Evolutionary conservation across 352 stramenopile species (phyloP).

Genomic region (Phytophthora megakarya): DNA sequence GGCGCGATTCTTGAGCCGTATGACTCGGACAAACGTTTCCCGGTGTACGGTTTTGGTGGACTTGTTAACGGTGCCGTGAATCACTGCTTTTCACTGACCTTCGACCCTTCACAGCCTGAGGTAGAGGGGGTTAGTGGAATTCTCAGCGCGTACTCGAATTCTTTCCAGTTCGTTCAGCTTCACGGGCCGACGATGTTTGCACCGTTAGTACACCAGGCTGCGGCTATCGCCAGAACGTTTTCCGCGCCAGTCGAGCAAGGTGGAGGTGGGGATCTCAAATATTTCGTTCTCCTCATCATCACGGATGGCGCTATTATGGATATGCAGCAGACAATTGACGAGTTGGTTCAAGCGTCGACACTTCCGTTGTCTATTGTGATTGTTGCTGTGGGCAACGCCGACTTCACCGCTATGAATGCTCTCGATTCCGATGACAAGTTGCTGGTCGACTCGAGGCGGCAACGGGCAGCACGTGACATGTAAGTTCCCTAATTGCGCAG

Average conservation of each 20-base stretch:
- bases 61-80: slow-evolving; percentile 62
- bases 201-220: slow-evolving; percentile 70
- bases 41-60: slow-evolving; percentile 83
- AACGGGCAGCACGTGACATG: slow-evolving; percentile 60
- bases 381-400: slow-evolving; percentile 77
- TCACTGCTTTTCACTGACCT: slow-evolving; percentile 78
- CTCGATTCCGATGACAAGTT: slow-evolving; percentile 66
- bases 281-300: slow-evolving; percentile 77
- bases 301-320: slow-evolving; percentile 82
- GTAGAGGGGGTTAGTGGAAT: slow-evolving; percentile 71
- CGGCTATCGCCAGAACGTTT: slow-evolving; percentile 63
- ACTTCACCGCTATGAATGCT: slow-evolving; percentile 72
- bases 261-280: slow-evolving; percentile 57
- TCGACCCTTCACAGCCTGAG: slow-evolving; percentile 63
- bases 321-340: slow-evolving; percentile 75
- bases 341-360: slow-evolving; percentile 64
- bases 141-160: slow-evolving; percentile 62
- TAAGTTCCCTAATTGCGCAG: slow-evolving; percentile 38
- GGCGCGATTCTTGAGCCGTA: slow-evolving; percentile 77
- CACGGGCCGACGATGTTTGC: slow-evolving; percentile 83
- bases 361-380: slow-evolving; percentile 84
- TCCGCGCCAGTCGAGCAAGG: slow-evolving; percentile 32
- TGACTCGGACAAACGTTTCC: slow-evolving; percentile 76
- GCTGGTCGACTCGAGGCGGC: slow-evolving; percentile 46
- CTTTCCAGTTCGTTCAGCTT: slow-evolving; percentile 69